phyloP scores from a whole-genome alignment of 805 yeast species.

The Scheffersomyces coipomensis region DNA sequence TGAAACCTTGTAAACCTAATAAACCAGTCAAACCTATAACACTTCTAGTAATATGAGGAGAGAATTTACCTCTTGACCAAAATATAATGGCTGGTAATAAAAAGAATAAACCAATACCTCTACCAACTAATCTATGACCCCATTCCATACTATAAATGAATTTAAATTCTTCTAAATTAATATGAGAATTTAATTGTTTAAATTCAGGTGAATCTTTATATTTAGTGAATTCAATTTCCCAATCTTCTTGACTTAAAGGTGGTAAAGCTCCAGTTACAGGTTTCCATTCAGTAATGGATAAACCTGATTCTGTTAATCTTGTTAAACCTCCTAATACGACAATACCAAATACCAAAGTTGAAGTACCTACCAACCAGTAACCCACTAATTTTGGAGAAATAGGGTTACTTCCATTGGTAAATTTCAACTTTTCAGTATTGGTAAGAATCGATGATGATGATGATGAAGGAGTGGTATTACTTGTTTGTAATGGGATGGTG shows the following conservation, averaged over 20 bases:
- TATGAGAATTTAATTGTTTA: constrained; percentile 82
- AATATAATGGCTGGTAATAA: constrained; percentile 85
- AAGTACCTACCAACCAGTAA: constrained; percentile 84
- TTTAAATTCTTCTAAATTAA: constrained; percentile 87
- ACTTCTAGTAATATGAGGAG: constrained; percentile 63
- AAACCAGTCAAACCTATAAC: constrained; percentile 71
- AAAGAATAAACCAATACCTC: constrained; percentile 82
- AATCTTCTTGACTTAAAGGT: constrained; percentile 74
- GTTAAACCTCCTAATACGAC: constrained; percentile 97
- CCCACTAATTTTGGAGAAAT: constrained; percentile 53
- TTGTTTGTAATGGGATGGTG: neutral
- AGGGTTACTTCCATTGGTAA: constrained; percentile 3
- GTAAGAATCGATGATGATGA: neutral
- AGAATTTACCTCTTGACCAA: constrained; percentile 62
- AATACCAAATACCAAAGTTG: constrained; percentile 88
- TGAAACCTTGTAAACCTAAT: constrained; percentile 89
- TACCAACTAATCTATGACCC: constrained; percentile 91
- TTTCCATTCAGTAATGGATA: constrained; percentile 97
- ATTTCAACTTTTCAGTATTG: neutral
- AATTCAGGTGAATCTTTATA: constrained; percentile 90
- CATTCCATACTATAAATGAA: constrained; percentile 97
- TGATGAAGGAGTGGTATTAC: neutral
- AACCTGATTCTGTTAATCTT: constrained; percentile 91
- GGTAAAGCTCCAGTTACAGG: constrained; percentile 96
- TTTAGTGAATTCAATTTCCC: constrained; percentile 82